Evolutionary conservation across 805 yeast species (phyloP).

Genomic region (Starmerella sirachaensis): DNA sequence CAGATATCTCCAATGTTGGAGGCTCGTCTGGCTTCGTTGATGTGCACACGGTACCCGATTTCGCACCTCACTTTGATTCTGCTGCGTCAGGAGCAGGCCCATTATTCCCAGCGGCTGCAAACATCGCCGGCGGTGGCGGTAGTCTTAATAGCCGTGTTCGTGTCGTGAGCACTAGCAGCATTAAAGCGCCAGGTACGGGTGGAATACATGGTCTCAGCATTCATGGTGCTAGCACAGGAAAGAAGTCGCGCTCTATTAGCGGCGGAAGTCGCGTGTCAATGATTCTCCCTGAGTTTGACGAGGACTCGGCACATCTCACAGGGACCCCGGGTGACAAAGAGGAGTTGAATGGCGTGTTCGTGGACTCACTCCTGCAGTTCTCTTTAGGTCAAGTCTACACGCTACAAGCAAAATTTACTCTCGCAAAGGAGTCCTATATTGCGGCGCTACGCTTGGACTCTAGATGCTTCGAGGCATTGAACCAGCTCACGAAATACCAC

Average conservation of each 20-base stretch:
- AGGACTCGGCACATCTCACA: slow-evolving; percentile 4
- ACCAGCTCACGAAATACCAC: slow-evolving; percentile 59
- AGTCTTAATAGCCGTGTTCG: neutral
- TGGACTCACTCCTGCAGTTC: slow-evolving; percentile 79
- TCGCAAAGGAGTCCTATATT: slow-evolving; percentile 74
- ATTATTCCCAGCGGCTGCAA: neutral
- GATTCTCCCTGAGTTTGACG: slow-evolving; percentile 15
- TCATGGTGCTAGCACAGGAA: slow-evolving; percentile 15
- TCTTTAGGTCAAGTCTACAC: slow-evolving; percentile 74
- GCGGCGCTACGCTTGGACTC: slow-evolving; percentile 82
- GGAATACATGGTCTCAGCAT: slow-evolving; percentile 9
- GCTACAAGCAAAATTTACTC: slow-evolving; percentile 69
- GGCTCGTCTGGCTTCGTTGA: neutral
- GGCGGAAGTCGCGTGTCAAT: slow-evolving; percentile 16
- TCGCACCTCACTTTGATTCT: neutral
- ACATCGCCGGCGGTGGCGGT: neutral
- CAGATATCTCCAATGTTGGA: neutral
- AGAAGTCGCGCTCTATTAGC: slow-evolving; percentile 13
- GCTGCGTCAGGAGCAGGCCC: neutral
- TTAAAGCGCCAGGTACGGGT: neutral
- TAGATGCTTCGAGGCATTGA: slow-evolving; percentile 86
- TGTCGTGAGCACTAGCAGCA: neutral
- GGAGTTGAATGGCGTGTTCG: slow-evolving; percentile 71
- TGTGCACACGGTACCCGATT: neutral
- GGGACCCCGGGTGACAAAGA: neutral